Conservation (phyloP, 495 filamentous ascomycete genomes). For the Aspergillus haitiensis region DNA sequence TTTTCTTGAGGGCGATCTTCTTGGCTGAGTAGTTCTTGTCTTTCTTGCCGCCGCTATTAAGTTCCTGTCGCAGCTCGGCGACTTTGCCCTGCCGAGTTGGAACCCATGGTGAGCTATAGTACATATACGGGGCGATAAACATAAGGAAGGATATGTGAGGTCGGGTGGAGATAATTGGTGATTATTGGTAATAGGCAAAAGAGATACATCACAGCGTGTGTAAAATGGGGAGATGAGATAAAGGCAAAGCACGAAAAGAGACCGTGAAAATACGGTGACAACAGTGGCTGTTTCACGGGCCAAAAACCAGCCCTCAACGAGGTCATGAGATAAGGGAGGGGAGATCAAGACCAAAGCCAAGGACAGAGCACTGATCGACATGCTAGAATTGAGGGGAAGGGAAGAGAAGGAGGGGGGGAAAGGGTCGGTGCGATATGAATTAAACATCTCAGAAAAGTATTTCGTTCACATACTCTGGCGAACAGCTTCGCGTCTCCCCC, state of each 20-base stretch:
- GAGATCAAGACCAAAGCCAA: conserved; percentile 3
- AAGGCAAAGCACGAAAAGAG: conserved; percentile 6
- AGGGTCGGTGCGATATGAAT: conserved; percentile 11
- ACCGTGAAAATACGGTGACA: conserved; percentile 15
- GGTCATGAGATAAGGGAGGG: conserved; percentile 19
- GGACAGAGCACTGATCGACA: conserved; percentile 7
- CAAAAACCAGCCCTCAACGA: conserved; percentile 1
- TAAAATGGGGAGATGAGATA: background rate
- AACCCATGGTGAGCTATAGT: conserved; percentile 41
- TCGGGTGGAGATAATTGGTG: conserved; percentile 3
- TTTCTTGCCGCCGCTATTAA: conserved; percentile 92
- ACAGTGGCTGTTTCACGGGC: conserved; percentile 9
- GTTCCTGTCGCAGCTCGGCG: conserved; percentile 90
- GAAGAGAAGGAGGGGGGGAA: background rate
- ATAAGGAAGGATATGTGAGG: conserved; percentile 34
- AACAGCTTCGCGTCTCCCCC: conserved; percentile 99
- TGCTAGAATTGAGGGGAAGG: too few species aligned
- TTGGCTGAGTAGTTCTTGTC: conserved; percentile 97
- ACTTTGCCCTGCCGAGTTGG: conserved; percentile 84
- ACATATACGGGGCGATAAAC: conserved; percentile 30
- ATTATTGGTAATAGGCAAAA: conserved; percentile 5
- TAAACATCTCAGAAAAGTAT: conserved; percentile 6
- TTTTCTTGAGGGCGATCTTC: conserved; percentile 99
- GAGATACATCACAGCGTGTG: background rate
- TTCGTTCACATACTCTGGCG: conserved; percentile 76